phyloP scores from a whole-genome alignment of 176 grass and related monocot genomes.

The Cymbopogon citratus region DNA sequence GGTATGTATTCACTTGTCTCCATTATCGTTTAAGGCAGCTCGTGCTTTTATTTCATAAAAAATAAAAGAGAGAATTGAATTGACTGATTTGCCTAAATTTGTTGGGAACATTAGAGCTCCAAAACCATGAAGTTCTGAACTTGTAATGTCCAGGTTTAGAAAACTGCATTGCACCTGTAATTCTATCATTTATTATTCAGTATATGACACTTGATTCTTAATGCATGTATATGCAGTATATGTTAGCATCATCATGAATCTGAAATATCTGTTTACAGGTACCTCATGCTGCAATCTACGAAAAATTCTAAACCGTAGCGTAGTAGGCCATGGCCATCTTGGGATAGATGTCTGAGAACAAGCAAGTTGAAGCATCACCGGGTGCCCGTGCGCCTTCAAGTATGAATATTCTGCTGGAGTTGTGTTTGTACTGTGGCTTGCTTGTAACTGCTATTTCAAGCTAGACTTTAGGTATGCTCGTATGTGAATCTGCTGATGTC shows the following conservation, averaged over 20 bases:
- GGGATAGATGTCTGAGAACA: neutral
- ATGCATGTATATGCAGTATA: neutral
- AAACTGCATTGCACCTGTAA: neutral
- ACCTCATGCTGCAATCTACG: constrained; percentile 35
- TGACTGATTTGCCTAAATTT: neutral
- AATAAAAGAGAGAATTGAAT: neutral
- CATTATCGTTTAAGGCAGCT: neutral
- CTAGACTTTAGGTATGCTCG: neutral
- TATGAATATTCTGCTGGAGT: neutral
- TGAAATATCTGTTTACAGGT: constrained; percentile 29
- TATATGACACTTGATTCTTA: neutral
- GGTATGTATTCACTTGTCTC: neutral
- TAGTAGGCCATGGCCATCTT: neutral
- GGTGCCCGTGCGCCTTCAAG: neutral
- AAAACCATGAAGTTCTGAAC: neutral
- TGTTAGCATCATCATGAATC: neutral
- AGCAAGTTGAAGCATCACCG: neutral
- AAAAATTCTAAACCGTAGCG: constrained; percentile 23
- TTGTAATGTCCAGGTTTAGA: neutral
- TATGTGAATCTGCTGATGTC: neutral
- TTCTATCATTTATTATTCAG: neutral
- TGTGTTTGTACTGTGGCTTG: neutral
- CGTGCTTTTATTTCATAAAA: neutral
- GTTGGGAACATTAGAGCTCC: neutral
- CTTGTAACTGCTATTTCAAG: constrained; percentile 7